These are phyloP conservation scores for Dryas integrifolia DNA, from an alignment of 331 rosid species.

Conservation along the genomic window DNA sequence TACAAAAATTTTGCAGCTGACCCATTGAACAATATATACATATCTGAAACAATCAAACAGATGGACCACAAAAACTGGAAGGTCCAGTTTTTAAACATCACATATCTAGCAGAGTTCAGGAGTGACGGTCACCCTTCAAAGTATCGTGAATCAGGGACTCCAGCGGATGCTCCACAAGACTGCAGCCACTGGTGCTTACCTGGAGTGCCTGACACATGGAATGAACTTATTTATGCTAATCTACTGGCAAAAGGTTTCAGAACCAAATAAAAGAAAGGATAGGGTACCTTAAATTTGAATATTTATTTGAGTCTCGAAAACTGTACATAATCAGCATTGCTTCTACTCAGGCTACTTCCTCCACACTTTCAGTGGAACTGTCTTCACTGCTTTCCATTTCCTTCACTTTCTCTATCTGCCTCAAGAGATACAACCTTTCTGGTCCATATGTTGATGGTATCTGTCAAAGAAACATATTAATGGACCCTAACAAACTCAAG, in stretches of 20 bases:
- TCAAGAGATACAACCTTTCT: constrained; percentile 89
- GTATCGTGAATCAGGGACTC: constrained; percentile 72
- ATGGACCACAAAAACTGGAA: constrained; percentile 55
- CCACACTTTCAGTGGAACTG: constrained; percentile 45
- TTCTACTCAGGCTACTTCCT: constrained; percentile 50
- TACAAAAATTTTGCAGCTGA: constrained; percentile 45
- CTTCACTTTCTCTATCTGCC: constrained; percentile 91
- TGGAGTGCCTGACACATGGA: constrained; percentile 97
- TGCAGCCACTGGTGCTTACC: constrained; percentile 99
- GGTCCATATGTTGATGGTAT: constrained; percentile 91
- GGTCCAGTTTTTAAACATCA: constrained; percentile 71
- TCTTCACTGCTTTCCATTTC: constrained; percentile 59
- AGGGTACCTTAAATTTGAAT: constrained; percentile 30
- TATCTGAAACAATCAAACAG: constrained; percentile 56
- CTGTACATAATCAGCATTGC: constrained; percentile 48
- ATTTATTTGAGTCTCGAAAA: constrained; percentile 21
- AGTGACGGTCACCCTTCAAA: constrained; percentile 93
- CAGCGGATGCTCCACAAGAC: constrained; percentile 72
- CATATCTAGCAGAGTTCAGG: constrained; percentile 73
- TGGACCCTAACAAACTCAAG: neutral
- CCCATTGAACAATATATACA: constrained; percentile 50
- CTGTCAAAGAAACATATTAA: constrained; percentile 43
- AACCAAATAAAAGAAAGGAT: constrained; percentile 28
- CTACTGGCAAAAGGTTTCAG: constrained; percentile 55
- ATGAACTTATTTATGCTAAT: constrained; percentile 66